Conservation (phyloP, 2,329 filamentous ascomycete genomes). For the Boeremia exigua region DNA sequence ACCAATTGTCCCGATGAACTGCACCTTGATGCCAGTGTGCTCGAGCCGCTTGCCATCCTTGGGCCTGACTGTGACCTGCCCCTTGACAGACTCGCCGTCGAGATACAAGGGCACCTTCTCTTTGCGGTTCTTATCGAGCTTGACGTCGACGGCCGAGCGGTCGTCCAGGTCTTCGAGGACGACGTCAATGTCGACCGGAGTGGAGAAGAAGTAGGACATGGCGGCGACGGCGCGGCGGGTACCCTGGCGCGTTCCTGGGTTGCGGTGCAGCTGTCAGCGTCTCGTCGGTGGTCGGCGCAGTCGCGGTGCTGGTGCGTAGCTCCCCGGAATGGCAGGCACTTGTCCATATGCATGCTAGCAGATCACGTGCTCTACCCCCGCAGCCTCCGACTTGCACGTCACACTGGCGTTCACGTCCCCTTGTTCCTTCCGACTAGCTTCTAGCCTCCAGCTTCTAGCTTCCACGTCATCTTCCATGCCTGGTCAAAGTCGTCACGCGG, state of each 20-base stretch:
- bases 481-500: constrained; percentile 15
- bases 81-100: constrained; percentile 98
- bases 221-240: constrained; percentile 15
- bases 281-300: constrained; percentile 20
- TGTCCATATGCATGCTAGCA: constrained; percentile 2
- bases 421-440: constrained; percentile 5
- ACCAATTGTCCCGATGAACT: constrained; percentile 99
- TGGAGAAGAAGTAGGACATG: constrained; percentile 96
- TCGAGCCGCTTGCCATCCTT: constrained; percentile 98
- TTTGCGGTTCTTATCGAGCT: constrained; percentile 96
- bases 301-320: constrained; percentile 19
- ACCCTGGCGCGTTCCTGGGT: constrained; percentile 19
- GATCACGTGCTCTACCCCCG: constrained; percentile 20
- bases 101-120: constrained; percentile 97
- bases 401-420: neutral
- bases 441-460: constrained; percentile 8
- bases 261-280: constrained; percentile 23
- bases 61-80: constrained; percentile 89
- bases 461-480: constrained; percentile 26
- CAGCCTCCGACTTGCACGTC: constrained; percentile 21
- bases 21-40: constrained; percentile 98
- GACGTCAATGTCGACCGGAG: constrained; percentile 97
- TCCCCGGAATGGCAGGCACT: constrained; percentile 23
- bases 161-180: constrained; percentile 96
- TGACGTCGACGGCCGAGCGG: constrained; percentile 93